Conservation (phyloP, 1,284 basidiomycete species). For the Dichomitus squalens region DNA sequence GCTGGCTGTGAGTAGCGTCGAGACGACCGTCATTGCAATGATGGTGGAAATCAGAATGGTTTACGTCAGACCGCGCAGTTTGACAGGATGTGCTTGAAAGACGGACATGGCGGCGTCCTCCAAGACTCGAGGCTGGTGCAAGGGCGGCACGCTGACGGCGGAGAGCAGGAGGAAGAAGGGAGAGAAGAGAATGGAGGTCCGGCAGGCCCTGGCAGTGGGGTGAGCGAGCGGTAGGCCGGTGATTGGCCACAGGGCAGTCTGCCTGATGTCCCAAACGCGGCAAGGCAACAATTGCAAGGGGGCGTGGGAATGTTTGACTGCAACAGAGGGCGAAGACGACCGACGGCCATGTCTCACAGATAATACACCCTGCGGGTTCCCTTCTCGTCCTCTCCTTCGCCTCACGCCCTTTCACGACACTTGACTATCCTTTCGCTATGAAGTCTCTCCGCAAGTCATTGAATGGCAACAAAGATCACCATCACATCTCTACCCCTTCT, state of each 20-base stretch:
- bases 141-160: background rate
- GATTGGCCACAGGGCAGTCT: constrained; percentile 11
- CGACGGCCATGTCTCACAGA: constrained; percentile 22
- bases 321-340: constrained; percentile 8
- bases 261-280: constrained; percentile 16
- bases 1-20: background rate
- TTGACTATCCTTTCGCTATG: constrained; percentile 51
- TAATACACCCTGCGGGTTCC: constrained; percentile 23
- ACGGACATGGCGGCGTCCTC: background rate
- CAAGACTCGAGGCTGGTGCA: background rate
- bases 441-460: constrained; percentile 87
- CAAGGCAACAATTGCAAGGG: constrained; percentile 21
- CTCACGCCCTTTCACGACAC: constrained; percentile 38
- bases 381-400: constrained; percentile 25
- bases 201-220: too few relatives aligned
- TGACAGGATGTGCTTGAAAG: background rate
- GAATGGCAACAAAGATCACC: constrained; percentile 64
- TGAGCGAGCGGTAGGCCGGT: too few relatives aligned
- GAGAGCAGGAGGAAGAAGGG: constrained; percentile 5
- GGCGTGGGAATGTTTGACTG: constrained; percentile 22
- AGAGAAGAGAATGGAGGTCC: constrained; percentile 1
- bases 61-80: background rate
- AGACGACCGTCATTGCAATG: background rate
- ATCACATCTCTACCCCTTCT: constrained; percentile 69
- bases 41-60: background rate